Percentiles rank a stretch among this genome's conserved stretches.
These are phyloP conservation scores for Pelargonium nanum DNA, from an alignment of 345 rosid genomes.

Conservation along the genomic window DNA sequence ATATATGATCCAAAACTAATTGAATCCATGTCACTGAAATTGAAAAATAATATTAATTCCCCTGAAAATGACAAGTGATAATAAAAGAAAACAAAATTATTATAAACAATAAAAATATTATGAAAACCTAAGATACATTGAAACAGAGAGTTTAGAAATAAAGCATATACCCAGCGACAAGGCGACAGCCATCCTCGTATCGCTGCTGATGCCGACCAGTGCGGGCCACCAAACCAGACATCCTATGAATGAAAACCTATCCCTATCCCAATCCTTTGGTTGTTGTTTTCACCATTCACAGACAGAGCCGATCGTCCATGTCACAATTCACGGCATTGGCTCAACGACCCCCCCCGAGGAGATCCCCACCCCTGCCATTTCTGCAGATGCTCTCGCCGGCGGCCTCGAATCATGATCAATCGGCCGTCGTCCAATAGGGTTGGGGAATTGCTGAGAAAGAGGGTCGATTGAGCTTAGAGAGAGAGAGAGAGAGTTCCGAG, in stretches of 20 bases:
- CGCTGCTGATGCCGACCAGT: constrained; percentile 98
- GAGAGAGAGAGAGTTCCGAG: neutral
- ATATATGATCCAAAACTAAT: too few relatives aligned
- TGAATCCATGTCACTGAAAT: too few relatives aligned
- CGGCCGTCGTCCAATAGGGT: neutral
- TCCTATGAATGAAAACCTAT: constrained; percentile 10
- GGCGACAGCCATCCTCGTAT: constrained; percentile 83
- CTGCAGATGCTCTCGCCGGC: neutral
- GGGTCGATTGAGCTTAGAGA: neutral
- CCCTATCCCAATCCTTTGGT: neutral
- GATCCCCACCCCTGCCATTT: too few relatives aligned
- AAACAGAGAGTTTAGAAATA: neutral
- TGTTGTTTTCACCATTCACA: neutral
- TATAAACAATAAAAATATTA: too few relatives aligned
- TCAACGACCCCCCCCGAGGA: too few relatives aligned
- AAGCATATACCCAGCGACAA: constrained; percentile 77
- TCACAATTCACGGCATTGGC: neutral
- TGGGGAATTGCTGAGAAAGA: neutral
- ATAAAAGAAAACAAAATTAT: neutral
- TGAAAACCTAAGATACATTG: neutral
- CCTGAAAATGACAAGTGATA: neutral
- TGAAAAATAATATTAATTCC: too few relatives aligned
- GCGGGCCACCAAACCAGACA: constrained; percentile 94
- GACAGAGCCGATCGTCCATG: too few relatives aligned
- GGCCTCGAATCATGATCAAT: neutral